A percentile compares a stretch with the other conserved stretches of the same genome.
Evolutionary conservation across 306 rosid species (phyloP).

Genomic region (Cucumis cinereus): DNA sequence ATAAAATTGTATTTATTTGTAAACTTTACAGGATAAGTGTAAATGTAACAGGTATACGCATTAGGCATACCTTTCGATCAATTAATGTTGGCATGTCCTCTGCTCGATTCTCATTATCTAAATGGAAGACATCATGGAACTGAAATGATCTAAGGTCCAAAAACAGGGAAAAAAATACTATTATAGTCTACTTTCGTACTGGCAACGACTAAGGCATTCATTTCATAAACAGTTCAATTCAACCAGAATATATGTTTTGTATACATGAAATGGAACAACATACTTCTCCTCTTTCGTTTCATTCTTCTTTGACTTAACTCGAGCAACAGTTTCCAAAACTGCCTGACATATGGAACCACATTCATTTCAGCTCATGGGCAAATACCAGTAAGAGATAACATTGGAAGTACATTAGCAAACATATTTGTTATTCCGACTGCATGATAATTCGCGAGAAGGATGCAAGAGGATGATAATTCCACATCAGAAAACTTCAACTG

Average conservation of each 20-base stretch:
- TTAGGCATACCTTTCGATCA: conserved; percentile 57
- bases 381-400: neutral
- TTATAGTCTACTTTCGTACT: conserved; percentile 7
- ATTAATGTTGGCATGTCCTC: conserved; percentile 91
- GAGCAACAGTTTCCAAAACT: conserved; percentile 89
- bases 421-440: neutral
- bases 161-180: conserved; percentile 14
- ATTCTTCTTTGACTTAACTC: conserved; percentile 87
- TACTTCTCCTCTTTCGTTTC: conserved; percentile 93
- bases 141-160: conserved; percentile 65
- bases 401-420: neutral
- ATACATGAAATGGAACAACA: conserved; percentile 11
- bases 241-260: conserved; percentile 10
- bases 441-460: neutral
- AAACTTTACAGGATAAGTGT: neutral
- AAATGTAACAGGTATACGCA: conserved; percentile 10
- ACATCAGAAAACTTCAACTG: neutral
- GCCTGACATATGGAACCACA: conserved; percentile 46
- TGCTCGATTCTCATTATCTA: conserved; percentile 79
- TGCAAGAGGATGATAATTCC: neutral
- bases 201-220: neutral
- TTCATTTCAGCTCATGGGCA: neutral
- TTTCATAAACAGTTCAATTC: conserved; percentile 13
- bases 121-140: conserved; percentile 76
- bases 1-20: neutral